A percentile compares a stretch with the other conserved stretches of the same genome.
These are phyloP conservation scores for Isabelozyma rhagii DNA, from an alignment of 805 yeast genomes.

Conservation along the genomic window DNA sequence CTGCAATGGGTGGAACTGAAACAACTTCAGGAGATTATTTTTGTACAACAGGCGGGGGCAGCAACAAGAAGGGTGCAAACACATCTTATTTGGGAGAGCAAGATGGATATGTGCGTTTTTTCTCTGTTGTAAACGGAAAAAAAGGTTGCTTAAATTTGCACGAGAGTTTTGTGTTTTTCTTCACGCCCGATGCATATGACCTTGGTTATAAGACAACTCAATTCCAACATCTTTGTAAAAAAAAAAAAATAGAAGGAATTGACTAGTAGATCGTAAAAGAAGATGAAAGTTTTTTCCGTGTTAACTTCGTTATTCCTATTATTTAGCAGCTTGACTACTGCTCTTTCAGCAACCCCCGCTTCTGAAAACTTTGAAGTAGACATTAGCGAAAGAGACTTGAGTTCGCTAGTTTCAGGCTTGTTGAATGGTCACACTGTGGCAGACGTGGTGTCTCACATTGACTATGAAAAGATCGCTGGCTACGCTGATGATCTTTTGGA, in stretches of 20 bases:
- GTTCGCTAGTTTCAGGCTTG: constrained; percentile 5
- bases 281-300: not conserved
- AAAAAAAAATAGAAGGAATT: not conserved
- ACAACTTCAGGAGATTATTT: not conserved
- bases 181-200: no score
- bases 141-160: no score
- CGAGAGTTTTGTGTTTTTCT: no score
- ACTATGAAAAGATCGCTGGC: constrained; percentile 27
- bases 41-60: not conserved
- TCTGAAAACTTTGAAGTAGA: constrained; percentile 3
- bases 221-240: not conserved
- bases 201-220: no score
- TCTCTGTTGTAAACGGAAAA: no score
- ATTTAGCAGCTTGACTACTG: constrained; percentile 1
- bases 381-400: constrained; percentile 3
- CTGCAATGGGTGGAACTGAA: not conserved
- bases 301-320: constrained; percentile 3
- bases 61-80: not conserved
- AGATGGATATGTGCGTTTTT: no score
- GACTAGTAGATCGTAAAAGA: not conserved
- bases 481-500: constrained; percentile 21
- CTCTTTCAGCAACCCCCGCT: not conserved
- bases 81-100: no score
- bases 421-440: constrained; percentile 16
- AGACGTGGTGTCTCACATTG: constrained; percentile 10